These are phyloP conservation scores for Geosmithia putterillii DNA, from an alignment of 2,329 filamentous ascomycete genomes.

Conservation along the genomic window DNA sequence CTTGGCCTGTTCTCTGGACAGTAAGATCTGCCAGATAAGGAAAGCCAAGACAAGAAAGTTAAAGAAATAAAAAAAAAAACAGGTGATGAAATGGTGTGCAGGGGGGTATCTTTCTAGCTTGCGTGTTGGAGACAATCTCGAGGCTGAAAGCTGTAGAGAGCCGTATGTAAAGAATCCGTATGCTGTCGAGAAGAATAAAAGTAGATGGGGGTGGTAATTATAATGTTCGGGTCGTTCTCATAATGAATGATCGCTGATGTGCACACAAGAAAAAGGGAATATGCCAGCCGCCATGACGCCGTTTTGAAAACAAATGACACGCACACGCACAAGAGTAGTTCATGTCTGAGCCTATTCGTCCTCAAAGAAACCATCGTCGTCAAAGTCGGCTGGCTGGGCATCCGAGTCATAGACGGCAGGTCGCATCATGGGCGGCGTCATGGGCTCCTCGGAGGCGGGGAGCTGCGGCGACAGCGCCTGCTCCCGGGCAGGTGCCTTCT, in stretches of 20 bases:
- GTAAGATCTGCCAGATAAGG: no score
- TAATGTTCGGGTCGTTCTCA: background rate
- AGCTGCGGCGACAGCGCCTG: constrained; percentile 30
- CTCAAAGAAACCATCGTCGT: constrained; percentile 47
- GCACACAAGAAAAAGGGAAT: background rate
- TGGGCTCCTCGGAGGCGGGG: constrained; percentile 24
- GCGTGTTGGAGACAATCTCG: constrained; percentile 4
- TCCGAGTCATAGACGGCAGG: constrained; percentile 47
- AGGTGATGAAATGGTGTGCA: background rate
- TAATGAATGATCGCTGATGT: background rate
- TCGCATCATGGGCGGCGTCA: constrained; percentile 52
- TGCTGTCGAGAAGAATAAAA: background rate
- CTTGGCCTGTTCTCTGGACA: no score
- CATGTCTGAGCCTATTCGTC: constrained; percentile 12
- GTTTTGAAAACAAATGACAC: background rate
- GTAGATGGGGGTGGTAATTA: background rate
- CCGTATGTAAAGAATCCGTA: background rate
- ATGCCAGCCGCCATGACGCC: background rate
- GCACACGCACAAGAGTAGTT: background rate
- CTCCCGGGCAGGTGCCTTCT: constrained; percentile 23
- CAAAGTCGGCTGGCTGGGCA: constrained; percentile 45
- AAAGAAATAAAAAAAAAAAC: background rate
- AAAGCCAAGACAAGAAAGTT: background rate
- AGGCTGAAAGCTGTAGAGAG: background rate
- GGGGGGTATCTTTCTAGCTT: constrained; percentile 7